These are phyloP conservation scores for Cucumis hystrix DNA, from an alignment of 306 rosid species.

Conservation along the genomic window DNA sequence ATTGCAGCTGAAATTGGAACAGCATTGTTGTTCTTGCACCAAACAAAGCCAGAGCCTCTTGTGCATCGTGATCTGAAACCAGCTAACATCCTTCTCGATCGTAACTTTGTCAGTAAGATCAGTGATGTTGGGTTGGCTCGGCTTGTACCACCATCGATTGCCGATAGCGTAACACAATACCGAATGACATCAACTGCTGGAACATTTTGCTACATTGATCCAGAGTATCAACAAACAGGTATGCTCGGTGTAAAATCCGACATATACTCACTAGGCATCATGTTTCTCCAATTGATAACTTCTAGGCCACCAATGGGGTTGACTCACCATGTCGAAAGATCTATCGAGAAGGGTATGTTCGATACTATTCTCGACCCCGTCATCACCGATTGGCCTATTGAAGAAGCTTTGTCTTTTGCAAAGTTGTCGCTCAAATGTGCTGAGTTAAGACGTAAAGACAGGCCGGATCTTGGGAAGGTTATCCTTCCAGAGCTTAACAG, in stretches of 20 bases:
- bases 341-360: conserved; percentile 55
- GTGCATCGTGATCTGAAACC: conserved; percentile 97
- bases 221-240: conserved; percentile 95
- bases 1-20: conserved; percentile 88
- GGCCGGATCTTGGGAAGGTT: conserved; percentile 68
- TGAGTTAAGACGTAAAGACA: conserved; percentile 63
- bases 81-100: conserved; percentile 68
- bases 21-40: conserved; percentile 84
- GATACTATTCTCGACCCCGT: conserved; percentile 50
- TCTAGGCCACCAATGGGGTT: conserved; percentile 84
- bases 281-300: conserved; percentile 67
- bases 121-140: conserved; percentile 88
- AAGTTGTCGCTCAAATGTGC: conserved; percentile 57
- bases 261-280: conserved; percentile 77
- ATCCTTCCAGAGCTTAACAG: conserved; percentile 60
- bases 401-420: conserved; percentile 48
- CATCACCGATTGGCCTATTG: conserved; percentile 69
- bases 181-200: conserved; percentile 88
- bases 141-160: conserved; percentile 69
- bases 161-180: conserved; percentile 62
- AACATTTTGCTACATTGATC: conserved; percentile 91
- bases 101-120: conserved; percentile 72
- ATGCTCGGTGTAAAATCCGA: conserved; percentile 93
- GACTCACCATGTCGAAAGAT: conserved; percentile 55
- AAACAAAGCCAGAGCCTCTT: conserved; percentile 83